A percentile compares a stretch with the other conserved stretches of the same genome.
Evolutionary conservation across 1,139 yeast species (phyloP).

Genomic region (Dujonia santamariae): DNA sequence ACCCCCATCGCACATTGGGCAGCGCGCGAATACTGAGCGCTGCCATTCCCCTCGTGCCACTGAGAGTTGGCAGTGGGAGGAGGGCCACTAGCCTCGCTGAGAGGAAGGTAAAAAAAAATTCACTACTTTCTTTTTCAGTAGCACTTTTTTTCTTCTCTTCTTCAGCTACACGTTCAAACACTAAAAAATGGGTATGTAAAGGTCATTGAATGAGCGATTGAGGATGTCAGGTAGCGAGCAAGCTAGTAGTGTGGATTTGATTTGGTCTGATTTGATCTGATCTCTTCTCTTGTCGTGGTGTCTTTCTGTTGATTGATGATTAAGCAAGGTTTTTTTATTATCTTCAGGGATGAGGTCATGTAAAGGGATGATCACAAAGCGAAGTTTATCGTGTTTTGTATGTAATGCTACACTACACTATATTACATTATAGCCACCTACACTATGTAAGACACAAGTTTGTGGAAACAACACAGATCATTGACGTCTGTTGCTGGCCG

Average conservation of each 20-base stretch:
- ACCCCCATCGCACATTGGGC: constrained; percentile 9
- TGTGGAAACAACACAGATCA: too few relatives aligned
- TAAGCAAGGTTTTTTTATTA: background rate
- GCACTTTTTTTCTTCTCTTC: constrained; percentile 12
- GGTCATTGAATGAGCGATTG: background rate
- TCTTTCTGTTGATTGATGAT: background rate
- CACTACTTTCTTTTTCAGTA: background rate
- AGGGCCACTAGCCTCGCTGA: background rate
- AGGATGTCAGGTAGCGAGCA: background rate
- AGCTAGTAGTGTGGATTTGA: background rate
- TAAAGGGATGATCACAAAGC: background rate
- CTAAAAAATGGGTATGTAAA: constrained; percentile 43
- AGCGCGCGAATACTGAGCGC: background rate
- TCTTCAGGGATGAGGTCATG: background rate
- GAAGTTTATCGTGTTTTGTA: background rate
- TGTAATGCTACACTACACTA: too few relatives aligned
- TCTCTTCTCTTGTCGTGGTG: too few relatives aligned
- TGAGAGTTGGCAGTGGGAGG: constrained; percentile 6
- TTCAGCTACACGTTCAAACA: constrained; percentile 19
- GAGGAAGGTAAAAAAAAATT: constrained; percentile 2
- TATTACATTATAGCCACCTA: too few relatives aligned
- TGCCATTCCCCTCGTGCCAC: constrained; percentile 20
- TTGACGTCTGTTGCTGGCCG: too few relatives aligned
- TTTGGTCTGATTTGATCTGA: too few relatives aligned
- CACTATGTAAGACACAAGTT: too few relatives aligned